These are phyloP conservation scores for Isochrysis galbana DNA, from an alignment of 78 protist genomes.

Conservation along the genomic window DNA sequence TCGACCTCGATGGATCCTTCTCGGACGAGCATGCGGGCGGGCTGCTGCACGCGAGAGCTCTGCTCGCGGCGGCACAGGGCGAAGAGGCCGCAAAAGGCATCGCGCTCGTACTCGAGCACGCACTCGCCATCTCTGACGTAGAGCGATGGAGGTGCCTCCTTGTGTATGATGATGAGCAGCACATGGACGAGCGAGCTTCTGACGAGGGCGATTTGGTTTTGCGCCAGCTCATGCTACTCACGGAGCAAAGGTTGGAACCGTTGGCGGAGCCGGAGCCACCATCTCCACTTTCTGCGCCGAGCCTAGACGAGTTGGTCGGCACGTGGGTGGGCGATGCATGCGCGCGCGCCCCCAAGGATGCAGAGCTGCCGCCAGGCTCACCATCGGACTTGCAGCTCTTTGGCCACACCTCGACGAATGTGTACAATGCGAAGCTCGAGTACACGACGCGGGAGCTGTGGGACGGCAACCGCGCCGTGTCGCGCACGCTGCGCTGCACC, in stretches of 20 bases:
- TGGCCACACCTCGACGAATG: neutral
- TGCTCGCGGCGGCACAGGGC: neutral
- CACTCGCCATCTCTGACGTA: neutral
- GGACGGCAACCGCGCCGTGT: neutral
- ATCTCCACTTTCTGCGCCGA: neutral
- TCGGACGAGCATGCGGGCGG: neutral
- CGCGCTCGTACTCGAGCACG: neutral
- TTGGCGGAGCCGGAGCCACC: neutral
- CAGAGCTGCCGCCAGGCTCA: neutral
- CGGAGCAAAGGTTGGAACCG: neutral
- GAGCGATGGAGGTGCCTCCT: neutral
- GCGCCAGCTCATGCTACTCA: neutral
- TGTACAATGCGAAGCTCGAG: neutral
- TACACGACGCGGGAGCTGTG: neutral
- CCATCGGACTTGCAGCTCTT: neutral
- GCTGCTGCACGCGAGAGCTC: neutral
- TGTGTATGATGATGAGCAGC: neutral
- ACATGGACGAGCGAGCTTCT: neutral
- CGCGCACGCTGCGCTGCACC: neutral
- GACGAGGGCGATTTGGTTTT: neutral
- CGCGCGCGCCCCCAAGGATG: neutral
- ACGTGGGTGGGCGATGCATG: neutral
- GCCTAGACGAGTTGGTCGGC: neutral
- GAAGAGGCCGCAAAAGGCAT: neutral
- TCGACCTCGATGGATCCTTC: neutral